Base-by-base conservation (phyloP, 768 basidiomycete species). In the Panaeolus papilionaceus region DNA sequence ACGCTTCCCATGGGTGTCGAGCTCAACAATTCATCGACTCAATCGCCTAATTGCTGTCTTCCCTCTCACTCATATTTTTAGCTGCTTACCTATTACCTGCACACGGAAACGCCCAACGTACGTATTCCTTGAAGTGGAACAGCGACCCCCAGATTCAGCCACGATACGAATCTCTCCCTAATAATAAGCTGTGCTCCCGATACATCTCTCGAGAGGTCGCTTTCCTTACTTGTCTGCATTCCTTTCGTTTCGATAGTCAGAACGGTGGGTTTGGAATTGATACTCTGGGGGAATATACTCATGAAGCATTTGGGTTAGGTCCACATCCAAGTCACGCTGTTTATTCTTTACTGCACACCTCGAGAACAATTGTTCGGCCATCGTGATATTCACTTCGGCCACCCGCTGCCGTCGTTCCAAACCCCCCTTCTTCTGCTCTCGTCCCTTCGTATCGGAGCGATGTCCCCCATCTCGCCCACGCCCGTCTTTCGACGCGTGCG, bases 371-470 rank as follows among this genome's bases (percentile, higher is more conserved):
- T 12, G 47, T 18, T 12, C 16, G 16, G 18, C 42, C 42, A 14
- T 14, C 11, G 42, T 16, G 16, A 44, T 18, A 44, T 16, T 9
- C 20, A 4, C 42, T 23, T 12, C 7, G n/a, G 20, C 20, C n/a
- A 51, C 47, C 47, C 47, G 47, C 47, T 51, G 47, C 47, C 47
- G 47, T 51, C 47, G 47, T 51, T 51, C 47, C 47, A 51, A 26
- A 20, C 47, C 47, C 45, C 45, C 7, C 45, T 20, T 4, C 10
- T 7, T 51, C 6, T 9, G 8, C 47, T 12, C 8, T n/a, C 20
- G 6, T 23, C 47, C 47, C 47, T 20, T 51, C n/a, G 6, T 20
- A n/a, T 51, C 18, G 47, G 47, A 51, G 20, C 23, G n/a, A 20
- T 12, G 12, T 11, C n/a, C 23, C 26, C 26, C n/a, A 23, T 23